Percentiles rank a stretch among this genome's conserved stretches.
Conservation (phyloP, 805 yeast species). For the Phaffomyces antillensis region DNA sequence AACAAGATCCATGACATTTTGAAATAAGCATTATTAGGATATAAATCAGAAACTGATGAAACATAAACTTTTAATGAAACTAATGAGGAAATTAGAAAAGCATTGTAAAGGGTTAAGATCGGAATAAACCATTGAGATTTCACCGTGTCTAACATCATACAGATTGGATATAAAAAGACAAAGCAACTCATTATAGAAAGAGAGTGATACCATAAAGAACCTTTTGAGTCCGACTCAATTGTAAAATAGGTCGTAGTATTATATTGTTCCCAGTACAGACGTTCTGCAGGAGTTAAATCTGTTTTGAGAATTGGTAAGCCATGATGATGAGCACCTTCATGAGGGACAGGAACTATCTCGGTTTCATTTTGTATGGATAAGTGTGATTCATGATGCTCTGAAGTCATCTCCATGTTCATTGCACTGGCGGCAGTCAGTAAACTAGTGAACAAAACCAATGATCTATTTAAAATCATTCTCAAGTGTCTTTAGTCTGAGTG, state of each 20-base stretch:
- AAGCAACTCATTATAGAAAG: constrained; percentile 36
- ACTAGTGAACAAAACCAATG: not conserved
- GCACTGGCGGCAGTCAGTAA: constrained; percentile 1
- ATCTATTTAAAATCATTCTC: not conserved
- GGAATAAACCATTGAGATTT: constrained; percentile 54
- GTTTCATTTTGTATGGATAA: constrained; percentile 4
- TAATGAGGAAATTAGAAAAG: constrained; percentile 41
- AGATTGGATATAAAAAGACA: constrained; percentile 58
- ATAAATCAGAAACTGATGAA: constrained; percentile 54
- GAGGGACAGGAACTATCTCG: constrained; percentile 35
- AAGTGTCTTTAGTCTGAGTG: no score
- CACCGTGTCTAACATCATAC: constrained; percentile 56
- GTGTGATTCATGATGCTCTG: not conserved
- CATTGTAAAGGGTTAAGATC: constrained; percentile 43
- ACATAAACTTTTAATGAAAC: constrained; percentile 51
- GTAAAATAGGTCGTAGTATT: constrained; percentile 72
- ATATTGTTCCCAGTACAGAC: constrained; percentile 70
- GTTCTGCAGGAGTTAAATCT: constrained; percentile 61
- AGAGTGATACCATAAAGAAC: constrained; percentile 51
- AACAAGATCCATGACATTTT: constrained; percentile 58
- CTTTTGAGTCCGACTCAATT: constrained; percentile 39
- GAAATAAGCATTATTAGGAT: constrained; percentile 70
- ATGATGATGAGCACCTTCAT: constrained; percentile 44
- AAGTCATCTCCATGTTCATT: not conserved
- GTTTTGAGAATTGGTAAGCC: constrained; percentile 71